Conservation (phyloP, 352 stramenopile genomes). For the Blastocystis sp. region DNA sequence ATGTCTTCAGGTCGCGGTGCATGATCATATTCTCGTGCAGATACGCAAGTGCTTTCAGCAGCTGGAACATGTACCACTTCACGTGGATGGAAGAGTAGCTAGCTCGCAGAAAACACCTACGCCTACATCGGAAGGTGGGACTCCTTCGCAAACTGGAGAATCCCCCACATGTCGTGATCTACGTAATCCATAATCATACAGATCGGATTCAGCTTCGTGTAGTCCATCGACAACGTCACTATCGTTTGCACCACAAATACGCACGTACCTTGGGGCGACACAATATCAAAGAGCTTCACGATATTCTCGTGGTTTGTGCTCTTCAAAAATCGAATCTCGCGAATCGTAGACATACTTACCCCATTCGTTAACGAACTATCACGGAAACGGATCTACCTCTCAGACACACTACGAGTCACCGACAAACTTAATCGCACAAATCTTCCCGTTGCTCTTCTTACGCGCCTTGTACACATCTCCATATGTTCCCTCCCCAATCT, state of each 20-base stretch:
- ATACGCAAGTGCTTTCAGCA: slow-evolving; percentile 36
- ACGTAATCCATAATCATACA: slow-evolving; percentile 56
- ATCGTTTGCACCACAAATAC: not conserved
- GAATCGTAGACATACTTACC: slow-evolving; percentile 51
- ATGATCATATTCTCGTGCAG: slow-evolving; percentile 52
- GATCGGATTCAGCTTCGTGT: slow-evolving; percentile 38
- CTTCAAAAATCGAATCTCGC: slow-evolving; percentile 50
- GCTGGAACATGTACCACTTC: slow-evolving; percentile 50
- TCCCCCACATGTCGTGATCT: slow-evolving; percentile 51
- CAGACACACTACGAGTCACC: not conserved
- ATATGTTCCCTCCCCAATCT: slow-evolving; percentile 56
- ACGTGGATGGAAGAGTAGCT: slow-evolving; percentile 45
- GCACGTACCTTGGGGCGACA: slow-evolving; percentile 17
- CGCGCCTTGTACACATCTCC: slow-evolving; percentile 53
- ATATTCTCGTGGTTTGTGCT: slow-evolving; percentile 46
- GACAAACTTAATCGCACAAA: slow-evolving; percentile 54
- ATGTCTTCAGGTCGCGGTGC: slow-evolving; percentile 54
- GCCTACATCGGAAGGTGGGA: not conserved
- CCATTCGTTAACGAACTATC: slow-evolving; percentile 20
- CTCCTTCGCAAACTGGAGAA: slow-evolving; percentile 41
- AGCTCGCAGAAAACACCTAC: not conserved
- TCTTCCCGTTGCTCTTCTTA: not conserved
- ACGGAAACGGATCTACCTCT: slow-evolving; percentile 33
- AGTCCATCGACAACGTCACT: slow-evolving; percentile 37
- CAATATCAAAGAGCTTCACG: slow-evolving; percentile 34